phyloP scores from a whole-genome alignment of 805 yeast genomes.

The Lachancea cidri region DNA sequence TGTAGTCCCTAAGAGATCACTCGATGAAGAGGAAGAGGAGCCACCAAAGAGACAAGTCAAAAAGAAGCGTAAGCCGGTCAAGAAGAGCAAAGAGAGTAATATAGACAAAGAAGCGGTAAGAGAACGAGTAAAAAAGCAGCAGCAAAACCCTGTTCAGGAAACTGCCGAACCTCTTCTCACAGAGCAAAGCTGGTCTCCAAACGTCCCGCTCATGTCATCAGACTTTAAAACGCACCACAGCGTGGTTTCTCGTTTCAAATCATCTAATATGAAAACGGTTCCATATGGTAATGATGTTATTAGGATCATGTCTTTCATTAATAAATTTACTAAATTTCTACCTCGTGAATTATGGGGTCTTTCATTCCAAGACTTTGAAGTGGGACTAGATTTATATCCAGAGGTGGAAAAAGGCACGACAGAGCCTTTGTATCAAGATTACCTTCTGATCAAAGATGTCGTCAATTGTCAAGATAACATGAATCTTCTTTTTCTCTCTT shows the following conservation, averaged over 20 bases:
- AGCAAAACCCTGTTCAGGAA: conserved; percentile 6
- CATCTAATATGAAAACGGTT: conserved; percentile 19
- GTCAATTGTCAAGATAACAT: conserved; percentile 23
- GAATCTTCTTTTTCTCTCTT: conserved; percentile 23
- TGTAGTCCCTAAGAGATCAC: conserved; percentile 12
- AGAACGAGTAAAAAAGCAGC: conserved; percentile 5
- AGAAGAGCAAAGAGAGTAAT: conserved; percentile 7
- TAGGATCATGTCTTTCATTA: conserved; percentile 29
- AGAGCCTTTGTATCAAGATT: conserved; percentile 20
- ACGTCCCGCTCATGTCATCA: conserved; percentile 19
- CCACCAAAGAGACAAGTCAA: conserved; percentile 2
- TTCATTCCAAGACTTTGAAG: conserved; percentile 30
- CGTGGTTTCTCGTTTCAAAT: conserved; percentile 18
- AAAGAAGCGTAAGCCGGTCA: conserved; percentile 6
- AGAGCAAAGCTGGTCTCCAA: conserved; percentile 26
- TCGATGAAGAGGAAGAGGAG: conserved; percentile 10
- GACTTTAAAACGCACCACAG: conserved; percentile 20
- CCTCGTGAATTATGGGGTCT: conserved; percentile 20
- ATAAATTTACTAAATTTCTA: conserved; percentile 24
- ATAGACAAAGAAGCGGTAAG: conserved; percentile 7
- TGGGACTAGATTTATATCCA: conserved; percentile 26
- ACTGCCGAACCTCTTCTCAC: conserved; percentile 20
- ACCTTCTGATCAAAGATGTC: conserved; percentile 15
- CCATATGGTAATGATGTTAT: conserved; percentile 28
- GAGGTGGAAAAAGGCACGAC: conserved; percentile 14